Evolutionary conservation across 164 flowering plant genomes (phyloP).

Genomic region (Berberis thunbergii): DNA sequence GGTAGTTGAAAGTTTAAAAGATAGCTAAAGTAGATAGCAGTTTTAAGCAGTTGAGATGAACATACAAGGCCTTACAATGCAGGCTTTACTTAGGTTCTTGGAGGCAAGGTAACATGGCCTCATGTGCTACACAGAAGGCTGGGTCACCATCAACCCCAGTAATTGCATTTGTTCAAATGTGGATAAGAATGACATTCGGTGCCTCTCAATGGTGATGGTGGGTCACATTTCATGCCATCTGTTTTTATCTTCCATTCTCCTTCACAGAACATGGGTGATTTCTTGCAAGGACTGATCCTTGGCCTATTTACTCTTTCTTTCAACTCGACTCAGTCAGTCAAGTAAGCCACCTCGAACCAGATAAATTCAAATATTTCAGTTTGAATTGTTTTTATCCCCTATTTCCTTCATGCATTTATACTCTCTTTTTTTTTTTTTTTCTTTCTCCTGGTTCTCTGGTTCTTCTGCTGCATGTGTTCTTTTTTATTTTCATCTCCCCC

Average conservation of each 20-base stretch:
- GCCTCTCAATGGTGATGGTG: constrained; percentile 7
- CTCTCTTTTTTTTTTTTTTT: no score
- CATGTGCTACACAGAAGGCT: constrained; percentile 18
- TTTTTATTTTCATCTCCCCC: no score
- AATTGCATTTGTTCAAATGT: background rate
- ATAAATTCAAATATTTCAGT: no score
- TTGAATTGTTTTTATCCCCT: no score
- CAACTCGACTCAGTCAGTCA: background rate
- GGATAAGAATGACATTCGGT: constrained; percentile 10
- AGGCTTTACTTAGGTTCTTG: constrained; percentile 9
- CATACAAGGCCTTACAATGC: constrained; percentile 9
- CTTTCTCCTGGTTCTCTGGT: no score
- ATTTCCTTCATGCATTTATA: no score
- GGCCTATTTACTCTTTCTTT: background rate
- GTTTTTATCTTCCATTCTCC: constrained; percentile 24
- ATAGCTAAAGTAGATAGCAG: constrained; percentile 4
- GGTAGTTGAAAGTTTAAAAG: constrained; percentile 4
- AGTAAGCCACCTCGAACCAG: no score
- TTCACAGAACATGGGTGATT: constrained; percentile 40
- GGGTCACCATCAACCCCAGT: constrained; percentile 14
- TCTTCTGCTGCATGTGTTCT: no score
- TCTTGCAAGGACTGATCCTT: background rate
- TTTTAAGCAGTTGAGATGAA: constrained; percentile 15
- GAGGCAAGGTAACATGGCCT: constrained; percentile 33
- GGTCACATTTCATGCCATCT: constrained; percentile 13